phyloP scores from a whole-genome alignment of 257 asterid genomes.

The Lantana camara region DNA sequence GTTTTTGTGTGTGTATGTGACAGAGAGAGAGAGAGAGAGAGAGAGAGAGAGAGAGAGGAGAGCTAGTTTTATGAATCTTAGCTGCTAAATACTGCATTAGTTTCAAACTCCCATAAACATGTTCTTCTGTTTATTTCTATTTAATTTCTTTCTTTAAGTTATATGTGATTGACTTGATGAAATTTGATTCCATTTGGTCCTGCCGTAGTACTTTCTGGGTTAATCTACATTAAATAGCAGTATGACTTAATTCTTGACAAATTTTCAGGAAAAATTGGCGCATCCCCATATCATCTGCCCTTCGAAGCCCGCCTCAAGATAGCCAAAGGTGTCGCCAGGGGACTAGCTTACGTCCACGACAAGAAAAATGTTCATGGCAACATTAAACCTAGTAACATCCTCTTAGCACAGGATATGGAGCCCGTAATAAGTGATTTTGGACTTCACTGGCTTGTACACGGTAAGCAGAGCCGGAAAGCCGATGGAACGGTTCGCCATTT shows the following conservation, averaged over 20 bases:
- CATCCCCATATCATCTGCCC: slow-evolving; percentile 79
- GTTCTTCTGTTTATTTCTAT: background rate
- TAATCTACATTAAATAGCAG: no score
- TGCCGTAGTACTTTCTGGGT: background rate
- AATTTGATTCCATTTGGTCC: background rate
- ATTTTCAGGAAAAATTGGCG: slow-evolving; percentile 66
- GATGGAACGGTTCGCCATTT: slow-evolving; percentile 59
- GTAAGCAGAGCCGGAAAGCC: slow-evolving; percentile 48
- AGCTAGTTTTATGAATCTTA: slow-evolving; percentile 16
- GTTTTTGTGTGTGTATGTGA: background rate
- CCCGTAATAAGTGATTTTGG: slow-evolving; percentile 82
- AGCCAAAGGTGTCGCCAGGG: slow-evolving; percentile 86
- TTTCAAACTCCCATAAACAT: slow-evolving; percentile 29
- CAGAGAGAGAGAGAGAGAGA: background rate
- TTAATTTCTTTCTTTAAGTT: background rate
- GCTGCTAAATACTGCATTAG: slow-evolving; percentile 6
- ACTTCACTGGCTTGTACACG: slow-evolving; percentile 60
- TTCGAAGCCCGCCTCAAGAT: slow-evolving; percentile 64
- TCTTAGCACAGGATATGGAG: slow-evolving; percentile 78
- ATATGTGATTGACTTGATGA: background rate
- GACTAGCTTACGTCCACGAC: slow-evolving; percentile 78
- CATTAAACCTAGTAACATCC: slow-evolving; percentile 92
- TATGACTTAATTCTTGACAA: background rate
- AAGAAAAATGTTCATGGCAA: slow-evolving; percentile 94
- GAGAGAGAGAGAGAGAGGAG: slow-evolving; percentile 20